Conservation (phyloP, 2,329 filamentous ascomycete genomes). For the Cladorrhinum sp. region DNA sequence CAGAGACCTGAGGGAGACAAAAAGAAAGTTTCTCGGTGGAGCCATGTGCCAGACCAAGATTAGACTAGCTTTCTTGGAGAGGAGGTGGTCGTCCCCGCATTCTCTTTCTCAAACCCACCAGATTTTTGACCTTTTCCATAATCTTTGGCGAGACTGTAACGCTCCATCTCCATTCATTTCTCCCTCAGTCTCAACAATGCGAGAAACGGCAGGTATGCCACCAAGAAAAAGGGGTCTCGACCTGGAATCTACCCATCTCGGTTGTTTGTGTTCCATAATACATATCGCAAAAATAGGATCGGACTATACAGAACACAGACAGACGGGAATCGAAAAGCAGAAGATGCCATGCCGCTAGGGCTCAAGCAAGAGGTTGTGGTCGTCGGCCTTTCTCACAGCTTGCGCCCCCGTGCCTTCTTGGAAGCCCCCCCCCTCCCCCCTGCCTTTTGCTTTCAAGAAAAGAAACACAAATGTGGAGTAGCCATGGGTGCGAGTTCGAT, state of each 20-base stretch:
- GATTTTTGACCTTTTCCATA: background rate
- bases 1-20: background rate
- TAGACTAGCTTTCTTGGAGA: background rate
- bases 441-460: background rate
- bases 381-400: background rate
- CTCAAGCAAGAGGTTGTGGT: background rate
- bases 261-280: background rate
- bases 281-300: no score
- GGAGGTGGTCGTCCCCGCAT: background rate
- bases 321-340: no score
- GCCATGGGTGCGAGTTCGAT: conserved; percentile 4
- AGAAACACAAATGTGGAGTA: conserved; percentile 15
- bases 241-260: background rate
- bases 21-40: conserved; percentile 2
- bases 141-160: background rate
- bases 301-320: background rate
- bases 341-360: background rate
- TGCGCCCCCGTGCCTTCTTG: background rate
- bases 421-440: background rate
- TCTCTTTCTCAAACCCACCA: background rate
- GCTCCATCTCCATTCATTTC: background rate
- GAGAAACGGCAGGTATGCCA: background rate
- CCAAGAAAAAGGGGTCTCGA: background rate
- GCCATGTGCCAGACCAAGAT: background rate
- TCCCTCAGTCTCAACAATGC: background rate